phyloP scores from a whole-genome alignment of 768 basidiomycete species.

The Lactifluus pinguis region DNA sequence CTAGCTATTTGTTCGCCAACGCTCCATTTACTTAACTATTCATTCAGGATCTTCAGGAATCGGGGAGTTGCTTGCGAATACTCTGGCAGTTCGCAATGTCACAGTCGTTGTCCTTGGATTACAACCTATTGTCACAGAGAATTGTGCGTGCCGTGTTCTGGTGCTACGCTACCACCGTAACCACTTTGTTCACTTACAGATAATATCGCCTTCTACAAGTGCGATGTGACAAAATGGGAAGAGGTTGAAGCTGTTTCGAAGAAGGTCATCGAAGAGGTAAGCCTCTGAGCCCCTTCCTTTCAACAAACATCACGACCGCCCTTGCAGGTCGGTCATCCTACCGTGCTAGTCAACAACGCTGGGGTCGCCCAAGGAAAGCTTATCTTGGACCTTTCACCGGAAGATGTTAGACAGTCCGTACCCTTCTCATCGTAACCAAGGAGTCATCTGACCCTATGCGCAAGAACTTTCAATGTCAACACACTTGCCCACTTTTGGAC shows the following conservation, averaged over 20 bases:
- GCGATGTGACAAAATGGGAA: conserved; percentile 85
- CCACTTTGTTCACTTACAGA: conserved; percentile 32
- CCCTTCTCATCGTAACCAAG: background rate
- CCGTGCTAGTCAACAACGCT: conserved; percentile 90
- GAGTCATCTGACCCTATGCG: background rate
- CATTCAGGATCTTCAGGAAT: conserved; percentile 74
- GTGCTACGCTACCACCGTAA: background rate
- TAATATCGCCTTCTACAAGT: conserved; percentile 79
- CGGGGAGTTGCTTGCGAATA: conserved; percentile 81
- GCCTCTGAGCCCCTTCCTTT: conserved; percentile 4
- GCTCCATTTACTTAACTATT: background rate
- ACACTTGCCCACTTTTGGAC: conserved; percentile 86
- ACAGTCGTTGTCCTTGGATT: conserved; percentile 82
- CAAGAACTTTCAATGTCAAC: conserved; percentile 85
- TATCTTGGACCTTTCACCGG: conserved; percentile 65
- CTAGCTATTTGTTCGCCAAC: background rate
- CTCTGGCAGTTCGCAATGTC: conserved; percentile 73
- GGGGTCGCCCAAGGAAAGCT: conserved; percentile 88
- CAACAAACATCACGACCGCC: background rate
- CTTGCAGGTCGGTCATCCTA: conserved; percentile 72
- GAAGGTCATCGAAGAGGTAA: conserved; percentile 68
- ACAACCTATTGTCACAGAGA: conserved; percentile 66
- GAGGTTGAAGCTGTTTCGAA: conserved; percentile 72
- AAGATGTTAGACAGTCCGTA: conserved; percentile 72
- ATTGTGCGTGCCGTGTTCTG: conserved; percentile 41